phyloP scores from a whole-genome alignment of 495 filamentous ascomycete species.

The Xylona heveae region DNA sequence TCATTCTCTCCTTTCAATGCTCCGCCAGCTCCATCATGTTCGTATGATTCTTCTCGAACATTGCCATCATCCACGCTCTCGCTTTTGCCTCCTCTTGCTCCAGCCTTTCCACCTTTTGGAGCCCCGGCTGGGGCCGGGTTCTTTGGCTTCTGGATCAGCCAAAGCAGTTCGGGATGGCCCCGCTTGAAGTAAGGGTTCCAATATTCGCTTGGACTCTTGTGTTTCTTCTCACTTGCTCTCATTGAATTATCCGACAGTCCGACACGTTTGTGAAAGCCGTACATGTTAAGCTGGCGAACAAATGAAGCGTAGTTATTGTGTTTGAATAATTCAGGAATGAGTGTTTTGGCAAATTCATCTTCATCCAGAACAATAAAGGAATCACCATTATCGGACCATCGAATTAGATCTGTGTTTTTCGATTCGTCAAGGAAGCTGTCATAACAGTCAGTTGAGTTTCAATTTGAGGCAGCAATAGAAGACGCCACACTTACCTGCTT shows the following conservation, averaged over 20 bases:
- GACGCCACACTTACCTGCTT: conserved; percentile 51
- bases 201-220: conserved; percentile 96
- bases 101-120: conserved; percentile 16
- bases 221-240: conserved; percentile 88
- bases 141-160: conserved; percentile 96
- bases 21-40: conserved; percentile 1
- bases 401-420: conserved; percentile 83
- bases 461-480: conserved; percentile 1
- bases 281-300: conserved; percentile 97
- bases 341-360: conserved; percentile 92
- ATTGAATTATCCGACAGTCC: conserved; percentile 94
- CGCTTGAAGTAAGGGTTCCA: conserved; percentile 90
- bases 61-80: conserved; percentile 16
- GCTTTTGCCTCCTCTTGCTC: conserved; percentile 24
- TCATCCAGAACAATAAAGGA: conserved; percentile 95
- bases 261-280: conserved; percentile 97
- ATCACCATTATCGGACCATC: conserved; percentile 91
- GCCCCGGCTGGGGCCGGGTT: conserved; percentile 15
- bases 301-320: conserved; percentile 99
- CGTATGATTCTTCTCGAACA: neutral
- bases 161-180: conserved; percentile 79
- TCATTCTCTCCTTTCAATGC: neutral
- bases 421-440: conserved; percentile 76
- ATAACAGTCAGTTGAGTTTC: conserved; percentile 9
- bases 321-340: conserved; percentile 96